Evolutionary conservation across 805 yeast species (phyloP).

Genomic region (Cephaloascus albidus): DNA sequence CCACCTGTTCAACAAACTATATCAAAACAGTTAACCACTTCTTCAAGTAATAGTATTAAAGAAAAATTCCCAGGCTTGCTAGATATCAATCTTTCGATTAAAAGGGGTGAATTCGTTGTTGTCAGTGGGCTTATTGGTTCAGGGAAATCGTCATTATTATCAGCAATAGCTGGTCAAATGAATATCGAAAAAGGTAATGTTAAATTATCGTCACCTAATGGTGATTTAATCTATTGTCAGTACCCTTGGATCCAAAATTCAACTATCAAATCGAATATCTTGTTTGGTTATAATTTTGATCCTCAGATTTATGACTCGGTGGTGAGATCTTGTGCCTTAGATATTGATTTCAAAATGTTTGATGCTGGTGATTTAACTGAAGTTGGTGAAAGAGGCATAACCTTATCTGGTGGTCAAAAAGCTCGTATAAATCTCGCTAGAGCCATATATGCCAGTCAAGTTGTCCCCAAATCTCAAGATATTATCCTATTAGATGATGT

Average conservation of each 20-base stretch:
- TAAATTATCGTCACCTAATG: slow-evolving; percentile 13
- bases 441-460: slow-evolving; percentile 30
- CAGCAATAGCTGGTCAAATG: slow-evolving; percentile 31
- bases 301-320: slow-evolving; percentile 16
- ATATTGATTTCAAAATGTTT: slow-evolving; percentile 22
- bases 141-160: slow-evolving; percentile 30
- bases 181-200: slow-evolving; percentile 19
- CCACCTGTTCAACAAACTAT: neutral
- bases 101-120: slow-evolving; percentile 25
- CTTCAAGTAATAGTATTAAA: neutral
- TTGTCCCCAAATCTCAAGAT: slow-evolving; percentile 17
- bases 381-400: slow-evolving; percentile 35
- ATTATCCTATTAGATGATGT: slow-evolving; percentile 31
- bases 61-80: slow-evolving; percentile 21
- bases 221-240: slow-evolving; percentile 22
- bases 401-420: slow-evolving; percentile 35
- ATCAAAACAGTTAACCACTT: neutral
- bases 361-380: slow-evolving; percentile 30
- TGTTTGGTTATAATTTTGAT: slow-evolving; percentile 25
- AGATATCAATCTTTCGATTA: slow-evolving; percentile 20
- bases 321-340: slow-evolving; percentile 27
- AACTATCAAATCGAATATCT: slow-evolving; percentile 27
- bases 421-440: slow-evolving; percentile 35
- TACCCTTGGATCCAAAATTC: slow-evolving; percentile 35
- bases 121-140: slow-evolving; percentile 34